Evolutionary conservation across 129 eudicot species (phyloP), one percentile per base, ranked within the genome.

Genomic region (Sambucus nigra): DNA sequence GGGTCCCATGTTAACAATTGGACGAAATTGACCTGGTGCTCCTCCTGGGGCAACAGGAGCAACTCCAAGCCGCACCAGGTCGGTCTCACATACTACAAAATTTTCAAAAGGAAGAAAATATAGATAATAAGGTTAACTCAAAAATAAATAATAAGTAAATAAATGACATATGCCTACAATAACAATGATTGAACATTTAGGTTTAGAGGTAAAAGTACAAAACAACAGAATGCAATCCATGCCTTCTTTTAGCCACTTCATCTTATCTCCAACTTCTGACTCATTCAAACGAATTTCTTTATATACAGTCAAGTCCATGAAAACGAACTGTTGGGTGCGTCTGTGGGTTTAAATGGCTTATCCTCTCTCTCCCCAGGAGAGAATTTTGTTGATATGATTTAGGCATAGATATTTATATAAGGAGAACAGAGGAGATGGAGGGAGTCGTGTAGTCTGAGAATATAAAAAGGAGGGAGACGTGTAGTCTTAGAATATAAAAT

Each of bases 221-320:
- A 91, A 91, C 32, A 81, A 70, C 78, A 91, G 60, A 67, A 56
- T 85, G 82, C 95, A 91, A 67, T 91, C 99, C 95, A 91, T 91
- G 86, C 99, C 95, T 67, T 91, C 99, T 82, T 91, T 91, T 53
- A 91, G 73, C 89, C 94, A 91, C 73, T 79, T 85, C 7, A 68
- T 44, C 67, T 75, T 82, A 57, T 85, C 98, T 64, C 94, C 98
- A 70, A 91, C 79, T 47, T 85, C 95, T 44, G 80, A 39, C 50
- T 75, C 94, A 47, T 79, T 85, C 25, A 91, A 86, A 61, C 95
- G 89, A 51, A 32, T 77, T 79, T 91, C 98, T 67, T 86, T 95
- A 27, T 59, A 91, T 48, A 95, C 41, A 70, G 45, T 71, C 79
- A 75, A 60, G 68, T 89, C 97, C 97, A 89, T 89, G 83, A 89